A percentile compares a stretch with the other conserved stretches of the same genome.
Evolutionary conservation across 306 rosid species (phyloP).

Genomic region (Cicer cuneatum): DNA sequence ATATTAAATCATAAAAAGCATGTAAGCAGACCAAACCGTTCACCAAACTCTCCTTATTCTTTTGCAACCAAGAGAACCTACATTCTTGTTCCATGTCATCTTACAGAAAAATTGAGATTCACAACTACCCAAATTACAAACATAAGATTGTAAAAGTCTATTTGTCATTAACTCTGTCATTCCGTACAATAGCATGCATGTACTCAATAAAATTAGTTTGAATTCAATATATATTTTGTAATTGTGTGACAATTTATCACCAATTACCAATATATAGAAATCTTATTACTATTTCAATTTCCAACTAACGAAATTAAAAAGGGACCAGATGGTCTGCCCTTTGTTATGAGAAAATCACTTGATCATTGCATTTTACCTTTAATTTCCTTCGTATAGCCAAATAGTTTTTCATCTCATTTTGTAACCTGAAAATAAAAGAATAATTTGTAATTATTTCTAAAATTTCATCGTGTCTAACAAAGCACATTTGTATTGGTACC

Average conservation of each 20-base stretch:
- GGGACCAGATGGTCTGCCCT: not conserved
- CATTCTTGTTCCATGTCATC: conserved; percentile 13
- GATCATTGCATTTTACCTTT: conserved; percentile 68
- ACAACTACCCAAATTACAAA: conserved; percentile 1
- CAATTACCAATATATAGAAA: conserved; percentile 21
- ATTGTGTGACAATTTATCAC: not conserved
- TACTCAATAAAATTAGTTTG: conserved; percentile 23
- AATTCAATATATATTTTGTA: not conserved
- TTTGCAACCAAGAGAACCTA: conserved; percentile 18
- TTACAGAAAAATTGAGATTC: not conserved
- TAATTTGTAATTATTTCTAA: conserved; percentile 38
- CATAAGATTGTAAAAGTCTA: not conserved
- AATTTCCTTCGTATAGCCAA: conserved; percentile 60
- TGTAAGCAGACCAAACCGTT: conserved; percentile 18
- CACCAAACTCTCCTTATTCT: conserved; percentile 13
- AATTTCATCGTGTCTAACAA: conserved; percentile 27
- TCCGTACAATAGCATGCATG: conserved; percentile 13
- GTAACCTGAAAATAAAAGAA: conserved; percentile 70
- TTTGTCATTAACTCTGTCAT: conserved; percentile 30
- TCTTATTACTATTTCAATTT: conserved; percentile 7
- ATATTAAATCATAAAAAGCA: conserved; percentile 35
- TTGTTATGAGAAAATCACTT: conserved; percentile 28
- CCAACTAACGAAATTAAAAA: not conserved
- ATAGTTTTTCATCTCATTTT: conserved; percentile 72
- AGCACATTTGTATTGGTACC: conserved; percentile 56